Conservation (phyloP, 768 basidiomycete genomes). For the Trametes cinnabarina region DNA sequence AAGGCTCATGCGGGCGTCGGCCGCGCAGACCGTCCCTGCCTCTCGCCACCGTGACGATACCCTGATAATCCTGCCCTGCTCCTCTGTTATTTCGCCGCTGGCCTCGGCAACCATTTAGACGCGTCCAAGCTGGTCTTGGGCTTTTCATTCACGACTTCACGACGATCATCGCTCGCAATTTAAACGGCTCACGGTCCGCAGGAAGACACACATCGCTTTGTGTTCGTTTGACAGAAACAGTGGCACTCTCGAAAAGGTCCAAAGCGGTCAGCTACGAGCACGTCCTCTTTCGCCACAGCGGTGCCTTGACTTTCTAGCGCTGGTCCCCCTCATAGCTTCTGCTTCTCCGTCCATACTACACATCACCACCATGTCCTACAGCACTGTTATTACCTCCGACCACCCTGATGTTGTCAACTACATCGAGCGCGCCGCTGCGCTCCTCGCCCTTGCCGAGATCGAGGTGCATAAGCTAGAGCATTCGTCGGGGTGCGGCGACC, state of each 20-base stretch:
- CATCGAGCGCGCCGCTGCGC: neutral
- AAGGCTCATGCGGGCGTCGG: neutral
- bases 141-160: neutral
- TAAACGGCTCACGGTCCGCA: too few species aligned
- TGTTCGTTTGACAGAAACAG: neutral
- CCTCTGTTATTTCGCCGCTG: constrained; percentile 7
- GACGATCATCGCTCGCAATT: neutral
- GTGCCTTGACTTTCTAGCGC: too few species aligned
- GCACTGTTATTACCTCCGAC: neutral
- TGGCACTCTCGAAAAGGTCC: neutral
- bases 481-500: neutral
- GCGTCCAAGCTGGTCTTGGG: constrained; percentile 1
- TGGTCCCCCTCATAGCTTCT: too few species aligned
- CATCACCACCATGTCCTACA: neutral
- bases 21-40: neutral
- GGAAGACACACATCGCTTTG: neutral
- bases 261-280: neutral
- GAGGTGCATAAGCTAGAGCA: neutral
- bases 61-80: neutral
- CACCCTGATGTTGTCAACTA: constrained; percentile 2
- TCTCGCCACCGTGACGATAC: neutral
- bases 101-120: constrained; percentile 1
- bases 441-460: neutral
- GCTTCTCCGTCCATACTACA: neutral
- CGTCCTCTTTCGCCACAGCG: too few species aligned